Evolutionary conservation across 2,329 filamentous ascomycete genomes (phyloP), one percentile per base, ranked within the genome.

Genomic region (Xylariales sp.): DNA sequence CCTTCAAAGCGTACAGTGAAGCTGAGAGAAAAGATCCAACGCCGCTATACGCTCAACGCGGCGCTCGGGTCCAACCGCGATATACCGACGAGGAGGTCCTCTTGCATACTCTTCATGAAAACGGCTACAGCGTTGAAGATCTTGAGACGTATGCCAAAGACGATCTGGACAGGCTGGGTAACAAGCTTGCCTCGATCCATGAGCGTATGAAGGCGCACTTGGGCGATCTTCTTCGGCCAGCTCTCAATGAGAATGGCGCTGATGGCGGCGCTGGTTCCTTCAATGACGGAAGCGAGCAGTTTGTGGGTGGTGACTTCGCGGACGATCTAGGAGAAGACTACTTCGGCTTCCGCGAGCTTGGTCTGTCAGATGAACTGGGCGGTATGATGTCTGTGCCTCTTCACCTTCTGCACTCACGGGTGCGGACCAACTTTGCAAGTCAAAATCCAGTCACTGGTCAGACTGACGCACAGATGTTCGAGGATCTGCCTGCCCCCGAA

Each of bases 261-360:
- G 93, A 97, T 56, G 93, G 90, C 24, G 42, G 55, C 5, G 89
- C 84, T 5, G 86, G 85, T 40, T 87, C 89, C 6, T 98, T 98
- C 72, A 88, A 94, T 45, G 93, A 98, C 53, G 91, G 90, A 47
- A 95, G 89, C 61, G 93, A 98, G 47, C 93, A 97, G 57, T 98
- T 97, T 51, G 83, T 96, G 33, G 88, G 87, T 31, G 93, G 93
- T 44, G 93, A 98, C 61, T 98, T 98, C 59, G 93, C 93, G 1
- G 93, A 96, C 59, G 93, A 98, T 51, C 85, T 98, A 11, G 91
- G 90, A 44, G 93, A 98, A 68, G 93, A 98, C 65, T 98, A 96
- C 76, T 98, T 98, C 55, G 93, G 93, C 19, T 97, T 98, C 76
- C 90, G 89, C 57, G 90, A 95, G 43, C 78, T 98, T 31, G 93